phyloP scores from a whole-genome alignment of 2,329 filamentous ascomycete species.

The Leptographium flavum region DNA sequence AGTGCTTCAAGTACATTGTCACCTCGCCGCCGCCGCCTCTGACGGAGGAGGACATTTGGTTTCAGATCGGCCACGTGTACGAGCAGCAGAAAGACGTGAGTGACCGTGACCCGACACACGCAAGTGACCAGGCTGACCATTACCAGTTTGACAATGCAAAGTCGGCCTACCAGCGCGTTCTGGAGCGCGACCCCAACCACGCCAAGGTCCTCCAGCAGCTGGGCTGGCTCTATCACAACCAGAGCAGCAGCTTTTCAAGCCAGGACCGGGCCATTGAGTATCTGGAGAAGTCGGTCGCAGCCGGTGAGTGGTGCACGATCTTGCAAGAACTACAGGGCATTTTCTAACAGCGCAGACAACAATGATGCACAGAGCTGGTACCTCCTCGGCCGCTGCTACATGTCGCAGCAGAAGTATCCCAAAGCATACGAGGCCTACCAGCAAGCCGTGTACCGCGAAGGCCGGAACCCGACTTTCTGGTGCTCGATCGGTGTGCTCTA shows the following conservation, averaged over 20 bases:
- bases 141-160: conserved; percentile 82
- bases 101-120: conserved; percentile 12
- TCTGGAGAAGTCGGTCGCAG: conserved; percentile 86
- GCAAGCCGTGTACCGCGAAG: conserved; percentile 95
- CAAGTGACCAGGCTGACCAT: conserved; percentile 15
- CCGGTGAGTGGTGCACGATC: conserved; percentile 46
- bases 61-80: conserved; percentile 97
- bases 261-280: conserved; percentile 97
- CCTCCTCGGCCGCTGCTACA: conserved; percentile 91
- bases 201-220: conserved; percentile 97
- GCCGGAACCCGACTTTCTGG: conserved; percentile 97
- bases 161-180: conserved; percentile 77
- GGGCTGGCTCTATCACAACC: conserved; percentile 94
- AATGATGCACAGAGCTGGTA: conserved; percentile 98
- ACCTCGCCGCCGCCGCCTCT: conserved; percentile 80
- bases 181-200: conserved; percentile 89
- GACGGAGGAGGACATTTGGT: conserved; percentile 98
- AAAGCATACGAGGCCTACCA: conserved; percentile 98
- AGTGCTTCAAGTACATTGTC: conserved; percentile 99
- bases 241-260: conserved; percentile 78
- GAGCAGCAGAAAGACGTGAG: conserved; percentile 97
- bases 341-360: conserved; percentile 51
- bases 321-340: conserved; percentile 5
- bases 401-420: conserved; percentile 98
- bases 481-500: conserved; percentile 98